These are phyloP conservation scores for Pythium aquatile DNA, from an alignment of 352 stramenopile species.

Conservation along the genomic window DNA sequence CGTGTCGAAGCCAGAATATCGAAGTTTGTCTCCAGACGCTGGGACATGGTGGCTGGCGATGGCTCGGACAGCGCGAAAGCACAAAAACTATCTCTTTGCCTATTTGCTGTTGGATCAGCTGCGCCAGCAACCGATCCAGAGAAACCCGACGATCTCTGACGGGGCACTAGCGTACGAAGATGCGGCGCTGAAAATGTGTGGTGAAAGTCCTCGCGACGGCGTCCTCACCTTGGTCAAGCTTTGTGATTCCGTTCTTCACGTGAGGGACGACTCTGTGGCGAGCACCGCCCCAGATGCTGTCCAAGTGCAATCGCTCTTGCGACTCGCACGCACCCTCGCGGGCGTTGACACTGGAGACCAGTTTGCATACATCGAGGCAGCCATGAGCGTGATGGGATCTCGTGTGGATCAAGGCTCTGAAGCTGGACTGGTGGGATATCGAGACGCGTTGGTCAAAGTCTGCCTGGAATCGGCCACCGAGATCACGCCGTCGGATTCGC, in stretches of 20 bases:
- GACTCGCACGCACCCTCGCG: slow-evolving; percentile 22
- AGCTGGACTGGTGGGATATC: slow-evolving; percentile 14
- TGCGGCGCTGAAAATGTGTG: slow-evolving; percentile 28
- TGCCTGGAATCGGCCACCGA: slow-evolving; percentile 33
- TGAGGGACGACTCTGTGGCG: not conserved
- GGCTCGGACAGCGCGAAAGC: slow-evolving; percentile 15
- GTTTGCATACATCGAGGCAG: slow-evolving; percentile 21
- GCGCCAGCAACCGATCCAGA: not conserved
- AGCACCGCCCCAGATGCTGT: slow-evolving; percentile 1
- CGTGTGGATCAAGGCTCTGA: not conserved
- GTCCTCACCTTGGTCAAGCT: slow-evolving; percentile 29
- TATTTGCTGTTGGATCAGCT: slow-evolving; percentile 10
- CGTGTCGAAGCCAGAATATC: not conserved
- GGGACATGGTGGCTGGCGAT: slow-evolving; percentile 11
- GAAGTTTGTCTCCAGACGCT: not conserved
- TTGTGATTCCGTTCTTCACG: slow-evolving; percentile 18
- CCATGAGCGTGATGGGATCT: slow-evolving; percentile 21
- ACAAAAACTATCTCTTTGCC: slow-evolving; percentile 22
- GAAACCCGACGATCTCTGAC: slow-evolving; percentile 7
- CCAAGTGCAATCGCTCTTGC: slow-evolving; percentile 16
- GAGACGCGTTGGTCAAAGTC: slow-evolving; percentile 22
- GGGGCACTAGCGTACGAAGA: slow-evolving; percentile 37
- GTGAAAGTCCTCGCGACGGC: slow-evolving; percentile 70
- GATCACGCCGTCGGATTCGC: slow-evolving; percentile 35
- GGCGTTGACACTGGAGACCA: slow-evolving; percentile 22